A percentile compares a stretch with the other conserved stretches of the same genome.
phyloP scores from a whole-genome alignment of 1,284 basidiomycete genomes.

The Pseudozyma hubeiensis region DNA sequence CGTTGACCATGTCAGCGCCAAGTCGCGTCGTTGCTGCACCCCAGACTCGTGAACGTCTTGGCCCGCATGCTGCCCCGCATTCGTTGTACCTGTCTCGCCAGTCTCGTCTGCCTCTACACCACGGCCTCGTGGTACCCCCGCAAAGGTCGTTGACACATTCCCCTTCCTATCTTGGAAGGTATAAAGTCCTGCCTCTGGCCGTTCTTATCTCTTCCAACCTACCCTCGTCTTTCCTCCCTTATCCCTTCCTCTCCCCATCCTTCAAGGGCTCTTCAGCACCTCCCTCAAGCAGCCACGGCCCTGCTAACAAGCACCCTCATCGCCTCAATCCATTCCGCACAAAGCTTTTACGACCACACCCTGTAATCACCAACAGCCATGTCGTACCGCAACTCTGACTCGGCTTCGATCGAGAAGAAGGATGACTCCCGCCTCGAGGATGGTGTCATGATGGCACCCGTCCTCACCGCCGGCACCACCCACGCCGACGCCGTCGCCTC shows the following conservation, averaged over 20 bases:
- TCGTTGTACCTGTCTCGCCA: conserved; percentile 5
- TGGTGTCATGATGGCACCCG: conserved; percentile 34
- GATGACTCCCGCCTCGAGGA: conserved; percentile 46
- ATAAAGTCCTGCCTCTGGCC: conserved; percentile 17
- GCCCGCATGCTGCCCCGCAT: conserved; percentile 14
- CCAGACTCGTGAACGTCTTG: conserved; percentile 3
- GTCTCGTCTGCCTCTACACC: neutral
- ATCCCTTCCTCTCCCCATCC: neutral
- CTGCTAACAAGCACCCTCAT: neutral
- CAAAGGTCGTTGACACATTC: neutral
- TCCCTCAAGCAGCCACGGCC: neutral
- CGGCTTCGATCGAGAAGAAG: conserved; percentile 52
- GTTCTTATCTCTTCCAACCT: neutral
- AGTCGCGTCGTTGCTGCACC: conserved; percentile 8
- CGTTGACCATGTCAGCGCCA: neutral
- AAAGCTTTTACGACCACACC: too few species aligned
- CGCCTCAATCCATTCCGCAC: too few species aligned
- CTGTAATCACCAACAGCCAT: conserved; percentile 12
- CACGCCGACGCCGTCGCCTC: conserved; percentile 37
- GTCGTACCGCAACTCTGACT: conserved; percentile 37
- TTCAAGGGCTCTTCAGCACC: neutral
- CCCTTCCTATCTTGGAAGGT: conserved; percentile 5
- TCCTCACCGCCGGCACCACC: conserved; percentile 48
- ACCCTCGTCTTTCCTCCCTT: conserved; percentile 12
- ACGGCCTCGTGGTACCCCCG: conserved; percentile 16